Evolutionary conservation across 768 basidiomycete species (phyloP), one percentile per base, ranked within the genome.

Genomic region (Sarcomyxa edulis): DNA sequence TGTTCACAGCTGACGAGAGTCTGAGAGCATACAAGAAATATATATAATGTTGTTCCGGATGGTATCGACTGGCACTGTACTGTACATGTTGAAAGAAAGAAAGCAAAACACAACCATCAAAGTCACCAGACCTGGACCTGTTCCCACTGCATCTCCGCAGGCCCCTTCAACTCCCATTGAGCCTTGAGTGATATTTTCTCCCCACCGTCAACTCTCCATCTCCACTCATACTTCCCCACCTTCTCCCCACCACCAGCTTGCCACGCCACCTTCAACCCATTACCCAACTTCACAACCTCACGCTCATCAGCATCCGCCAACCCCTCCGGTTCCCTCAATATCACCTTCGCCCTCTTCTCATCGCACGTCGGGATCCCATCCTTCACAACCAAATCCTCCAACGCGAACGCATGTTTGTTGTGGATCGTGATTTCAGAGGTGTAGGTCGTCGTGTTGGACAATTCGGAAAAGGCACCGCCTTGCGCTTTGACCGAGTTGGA

Each of bases 221-320:
- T 59, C 76, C 77, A 81, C 52, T 77, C 74, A 48, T 72, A 72
- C 41, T 62, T 63, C 2, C 79, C 80, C 31, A 77, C 70, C 56
- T 72, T 72, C 56, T 71, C 66, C 1, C 70, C 74, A 3, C 66
- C 66, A 41, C 68, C 69, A 31, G 61, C 60, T 42, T 54, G 48
- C 65, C 64, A 66, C 37, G 47, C 46, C 22, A 68, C 62, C 26
- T 46, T 53, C 32, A 63, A 37, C 10, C 59, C 60, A 30, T 56
- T 36, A 9, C 50, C 39, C 20, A 70, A 45, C 15, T 50, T 35
- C 4, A 69, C 57, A 5, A 56, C 56, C 26, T 64, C 42, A 3
- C 66, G 70, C 9, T 67, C 63, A 44, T 65, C 66, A 5, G 67
- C 59, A 32, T 66, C 65, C 12, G 68, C 70, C 5, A 78, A 61